phyloP scores from a whole-genome alignment of 2,329 filamentous ascomycete genomes.

The Pseudopithomyces chartarum region DNA sequence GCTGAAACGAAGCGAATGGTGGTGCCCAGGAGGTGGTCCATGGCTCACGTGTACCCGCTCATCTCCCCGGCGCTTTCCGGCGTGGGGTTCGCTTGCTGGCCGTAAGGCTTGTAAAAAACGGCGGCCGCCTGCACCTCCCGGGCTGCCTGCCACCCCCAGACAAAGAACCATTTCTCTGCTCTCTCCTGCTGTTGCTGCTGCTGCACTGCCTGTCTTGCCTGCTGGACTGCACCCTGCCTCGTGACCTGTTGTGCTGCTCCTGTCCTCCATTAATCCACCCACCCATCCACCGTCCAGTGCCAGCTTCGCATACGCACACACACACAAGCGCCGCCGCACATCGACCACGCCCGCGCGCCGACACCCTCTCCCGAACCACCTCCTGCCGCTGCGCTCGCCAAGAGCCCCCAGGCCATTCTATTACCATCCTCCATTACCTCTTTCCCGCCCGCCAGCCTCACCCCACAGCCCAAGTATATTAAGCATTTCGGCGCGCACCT shows the following conservation, averaged over 20 bases:
- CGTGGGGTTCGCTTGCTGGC: conserved; percentile 2
- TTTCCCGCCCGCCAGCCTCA: conserved; percentile 26
- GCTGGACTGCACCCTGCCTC: not conserved
- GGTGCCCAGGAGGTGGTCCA: too few relatives aligned
- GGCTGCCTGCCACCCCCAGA: not conserved
- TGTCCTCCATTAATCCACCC: too few relatives aligned
- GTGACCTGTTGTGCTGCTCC: not conserved
- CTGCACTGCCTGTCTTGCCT: not conserved
- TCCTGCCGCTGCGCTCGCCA: conserved; percentile 17
- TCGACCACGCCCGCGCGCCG: conserved; percentile 5
- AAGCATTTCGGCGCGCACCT: conserved; percentile 24
- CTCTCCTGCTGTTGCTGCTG: too few relatives aligned
- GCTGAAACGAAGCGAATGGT: not conserved
- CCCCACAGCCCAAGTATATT: conserved; percentile 35
- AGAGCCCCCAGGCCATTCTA: conserved; percentile 21
- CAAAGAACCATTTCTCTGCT: not conserved
- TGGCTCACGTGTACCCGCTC: conserved; percentile 3
- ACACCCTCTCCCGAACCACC: conserved; percentile 14
- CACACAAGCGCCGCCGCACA: not conserved
- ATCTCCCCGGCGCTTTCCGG: conserved; percentile 1
- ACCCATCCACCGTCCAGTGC: too few relatives aligned
- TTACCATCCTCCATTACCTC: conserved; percentile 35
- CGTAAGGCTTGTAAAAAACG: not conserved
- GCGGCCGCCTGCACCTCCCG: too few relatives aligned
- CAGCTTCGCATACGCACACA: not conserved